Conservation (phyloP, 495 filamentous ascomycete genomes). For the Trichocladium uniseriatum region DNA sequence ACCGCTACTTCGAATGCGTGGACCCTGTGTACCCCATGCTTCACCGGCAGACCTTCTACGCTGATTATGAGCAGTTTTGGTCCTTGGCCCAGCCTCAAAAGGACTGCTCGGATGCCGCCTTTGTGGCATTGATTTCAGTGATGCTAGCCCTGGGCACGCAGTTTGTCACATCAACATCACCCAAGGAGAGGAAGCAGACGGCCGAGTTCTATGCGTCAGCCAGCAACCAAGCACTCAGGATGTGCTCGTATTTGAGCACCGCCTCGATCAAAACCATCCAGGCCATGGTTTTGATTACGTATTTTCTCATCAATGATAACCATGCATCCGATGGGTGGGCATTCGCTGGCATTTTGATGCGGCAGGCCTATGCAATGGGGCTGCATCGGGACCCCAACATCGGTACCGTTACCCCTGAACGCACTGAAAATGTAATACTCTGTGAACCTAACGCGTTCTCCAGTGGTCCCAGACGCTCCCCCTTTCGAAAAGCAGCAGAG, state of each 20-base stretch:
- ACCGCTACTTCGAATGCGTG: conserved; percentile 62
- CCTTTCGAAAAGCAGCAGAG: conserved; percentile 59
- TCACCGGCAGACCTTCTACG: conserved; percentile 54
- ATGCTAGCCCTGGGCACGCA: conserved; percentile 67
- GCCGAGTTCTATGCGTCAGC: conserved; percentile 70
- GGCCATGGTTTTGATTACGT: conserved; percentile 64
- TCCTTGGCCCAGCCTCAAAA: conserved; percentile 41
- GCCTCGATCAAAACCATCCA: conserved; percentile 58
- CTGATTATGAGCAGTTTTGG: conserved; percentile 67
- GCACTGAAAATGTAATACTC: no score
- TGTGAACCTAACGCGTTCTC: no score
- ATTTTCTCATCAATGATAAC: conserved; percentile 72
- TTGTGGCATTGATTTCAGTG: conserved; percentile 56
- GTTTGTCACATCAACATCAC: conserved; percentile 51
- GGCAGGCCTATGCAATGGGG: conserved; percentile 69
- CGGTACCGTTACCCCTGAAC: conserved; percentile 21
- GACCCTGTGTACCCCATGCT: conserved; percentile 69
- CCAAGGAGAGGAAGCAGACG: conserved; percentile 51
- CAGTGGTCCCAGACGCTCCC: conserved; percentile 47
- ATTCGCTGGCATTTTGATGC: conserved; percentile 59
- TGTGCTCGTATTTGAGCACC: conserved; percentile 59
- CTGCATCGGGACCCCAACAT: conserved; percentile 65
- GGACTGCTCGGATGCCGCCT: conserved; percentile 44
- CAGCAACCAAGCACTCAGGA: conserved; percentile 56
- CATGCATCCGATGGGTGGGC: conserved; percentile 68